Evolutionary conservation across 1,284 basidiomycete genomes (phyloP).

Genomic region (Microbotryum scabiosae): DNA sequence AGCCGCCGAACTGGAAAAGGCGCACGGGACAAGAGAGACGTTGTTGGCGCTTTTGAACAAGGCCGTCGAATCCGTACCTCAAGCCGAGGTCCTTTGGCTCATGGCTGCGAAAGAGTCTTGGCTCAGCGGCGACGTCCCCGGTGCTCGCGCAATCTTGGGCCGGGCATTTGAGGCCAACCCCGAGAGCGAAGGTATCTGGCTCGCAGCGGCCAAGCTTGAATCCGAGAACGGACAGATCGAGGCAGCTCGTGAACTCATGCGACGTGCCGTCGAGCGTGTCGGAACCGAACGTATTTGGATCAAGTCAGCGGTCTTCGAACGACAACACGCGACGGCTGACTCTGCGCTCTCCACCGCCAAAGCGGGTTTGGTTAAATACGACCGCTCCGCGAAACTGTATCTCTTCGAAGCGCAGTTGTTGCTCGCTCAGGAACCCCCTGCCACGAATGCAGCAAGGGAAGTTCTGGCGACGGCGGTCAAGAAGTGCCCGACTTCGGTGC

Average conservation of each 20-base stretch:
- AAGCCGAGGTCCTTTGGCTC: slow-evolving; percentile 91
- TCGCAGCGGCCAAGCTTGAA: slow-evolving; percentile 93
- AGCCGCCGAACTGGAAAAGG: slow-evolving; percentile 85
- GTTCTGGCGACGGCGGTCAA: slow-evolving; percentile 74
- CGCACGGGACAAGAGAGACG: slow-evolving; percentile 73
- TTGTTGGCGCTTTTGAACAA: slow-evolving; percentile 72
- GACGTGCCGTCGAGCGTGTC: slow-evolving; percentile 79
- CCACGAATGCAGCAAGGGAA: slow-evolving; percentile 51
- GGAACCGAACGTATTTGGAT: slow-evolving; percentile 94
- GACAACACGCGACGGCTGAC: slow-evolving; percentile 69
- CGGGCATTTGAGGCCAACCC: slow-evolving; percentile 89
- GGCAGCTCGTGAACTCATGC: slow-evolving; percentile 75
- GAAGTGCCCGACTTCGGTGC: slow-evolving; percentile 68
- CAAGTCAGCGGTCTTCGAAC: slow-evolving; percentile 91
- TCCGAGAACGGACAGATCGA: slow-evolving; percentile 82
- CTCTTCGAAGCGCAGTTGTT: slow-evolving; percentile 90
- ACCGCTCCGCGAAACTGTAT: slow-evolving; percentile 81
- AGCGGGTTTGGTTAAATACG: slow-evolving; percentile 70
- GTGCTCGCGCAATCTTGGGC: slow-evolving; percentile 76
- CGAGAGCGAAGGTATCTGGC: slow-evolving; percentile 93
- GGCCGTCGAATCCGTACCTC: slow-evolving; percentile 81
- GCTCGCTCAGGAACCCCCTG: slow-evolving; percentile 32
- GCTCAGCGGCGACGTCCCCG: slow-evolving; percentile 75
- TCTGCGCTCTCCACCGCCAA: slow-evolving; percentile 65
- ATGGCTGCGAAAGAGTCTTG: slow-evolving; percentile 96